These are phyloP conservation scores for Lactarius hengduanensis DNA, from an alignment of 768 basidiomycete species.

Conservation along the genomic window DNA sequence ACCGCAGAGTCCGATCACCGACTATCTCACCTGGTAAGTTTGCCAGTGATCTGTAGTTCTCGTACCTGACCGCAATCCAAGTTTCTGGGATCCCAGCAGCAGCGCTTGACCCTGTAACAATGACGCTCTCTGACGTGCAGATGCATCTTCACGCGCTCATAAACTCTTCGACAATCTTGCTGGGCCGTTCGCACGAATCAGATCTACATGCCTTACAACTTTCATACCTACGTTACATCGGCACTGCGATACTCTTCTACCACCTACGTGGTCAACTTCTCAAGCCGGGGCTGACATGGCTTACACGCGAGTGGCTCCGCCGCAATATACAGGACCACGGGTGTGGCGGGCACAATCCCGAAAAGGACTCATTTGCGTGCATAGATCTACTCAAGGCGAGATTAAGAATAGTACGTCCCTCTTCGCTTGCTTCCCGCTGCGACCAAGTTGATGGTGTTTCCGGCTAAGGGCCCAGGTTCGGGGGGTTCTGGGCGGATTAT, in stretches of 20 bases:
- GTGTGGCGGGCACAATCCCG: conserved; percentile 86
- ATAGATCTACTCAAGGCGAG: conserved; percentile 83
- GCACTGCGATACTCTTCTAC: conserved; percentile 86
- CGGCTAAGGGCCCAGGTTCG: too few species aligned
- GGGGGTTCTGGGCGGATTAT: too few species aligned
- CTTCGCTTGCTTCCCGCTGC: too few species aligned
- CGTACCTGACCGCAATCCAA: conserved; percentile 32
- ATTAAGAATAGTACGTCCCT: conserved; percentile 56
- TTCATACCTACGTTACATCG: conserved; percentile 82
- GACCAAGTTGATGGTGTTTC: too few species aligned
- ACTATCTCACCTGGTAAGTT: background rate
- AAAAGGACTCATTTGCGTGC: conserved; percentile 90
- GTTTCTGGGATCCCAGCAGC: conserved; percentile 91
- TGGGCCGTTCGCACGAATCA: conserved; percentile 94
- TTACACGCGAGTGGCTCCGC: conserved; percentile 89
- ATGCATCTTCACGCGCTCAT: conserved; percentile 60
- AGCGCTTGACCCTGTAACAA: conserved; percentile 64
- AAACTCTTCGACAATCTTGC: conserved; percentile 67
- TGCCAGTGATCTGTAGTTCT: background rate
- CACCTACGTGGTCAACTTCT: conserved; percentile 91
- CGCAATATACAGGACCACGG: conserved; percentile 83
- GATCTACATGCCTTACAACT: conserved; percentile 87
- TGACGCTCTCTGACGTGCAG: conserved; percentile 80
- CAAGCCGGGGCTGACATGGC: conserved; percentile 66
- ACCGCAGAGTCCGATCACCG: background rate